Base-by-base conservation (phyloP, 352 stramenopile species). In the Globisporangium spinosum region DNA sequence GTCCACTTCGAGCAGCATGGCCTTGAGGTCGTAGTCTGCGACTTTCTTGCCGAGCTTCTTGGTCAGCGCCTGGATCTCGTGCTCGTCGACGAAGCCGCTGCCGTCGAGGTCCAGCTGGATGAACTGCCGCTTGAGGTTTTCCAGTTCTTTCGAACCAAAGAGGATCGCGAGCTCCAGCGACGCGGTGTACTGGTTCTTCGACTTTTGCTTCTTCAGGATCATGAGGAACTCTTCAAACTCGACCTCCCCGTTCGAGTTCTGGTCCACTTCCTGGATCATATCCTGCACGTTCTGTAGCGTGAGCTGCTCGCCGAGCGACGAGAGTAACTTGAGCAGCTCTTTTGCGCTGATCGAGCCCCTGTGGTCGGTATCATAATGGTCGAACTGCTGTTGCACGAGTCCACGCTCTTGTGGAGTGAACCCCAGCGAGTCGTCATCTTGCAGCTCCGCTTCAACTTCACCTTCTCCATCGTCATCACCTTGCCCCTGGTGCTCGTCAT, bases 171-270 rank as follows among this genome's bases (percentile, higher is more conserved):
- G 66, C 22, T 88, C 74, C 55, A 93, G 65, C 29, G 85, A 89
- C 22, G 74, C 80, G 3, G 80, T 78, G 67, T 91, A 90, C 62
- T 80, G 74, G 43, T 93, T 90, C 45, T 80, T 80, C 34, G 77
- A 61, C 35, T 87, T 76, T 45, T 93, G 85, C n/a, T 74, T 76
- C 1, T 76, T 70, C 20, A 93, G 49, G 6, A 93, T 77, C 54
- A 76, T 62, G 10, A 91, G 66, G 58, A 91, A 93, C 65, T 91
- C 81, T 9, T 89, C 75, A 34, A 93, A 88, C 25, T 89, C 80
- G 22, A 93, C 79, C 22, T 90, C 77, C 23, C 78, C 82, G n/a
- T 89, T 90, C 15, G 69, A 58, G 65, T 90, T 86, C 0, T 56
- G 69, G 57, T 90, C 83, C 9, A 90, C 75, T 40, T 82, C 69